A percentile compares a stretch with the other conserved stretches of the same genome.
Conservation (phyloP, 2,329 filamentous ascomycete genomes). For the Cytospora mali region DNA sequence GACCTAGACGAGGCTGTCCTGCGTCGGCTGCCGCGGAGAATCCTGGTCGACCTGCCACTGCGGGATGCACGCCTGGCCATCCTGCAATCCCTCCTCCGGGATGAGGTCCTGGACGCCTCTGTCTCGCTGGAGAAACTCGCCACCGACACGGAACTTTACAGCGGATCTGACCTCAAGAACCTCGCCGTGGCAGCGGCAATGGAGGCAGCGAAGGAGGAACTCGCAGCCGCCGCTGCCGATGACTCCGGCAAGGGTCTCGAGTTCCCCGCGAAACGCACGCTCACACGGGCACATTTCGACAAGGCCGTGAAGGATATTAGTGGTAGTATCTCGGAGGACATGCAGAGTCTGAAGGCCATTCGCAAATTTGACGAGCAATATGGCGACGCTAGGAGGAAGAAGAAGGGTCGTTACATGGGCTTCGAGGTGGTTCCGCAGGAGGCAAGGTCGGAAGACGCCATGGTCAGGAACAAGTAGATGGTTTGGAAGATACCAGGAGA, state of each 20-base stretch:
- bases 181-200: conserved; percentile 78
- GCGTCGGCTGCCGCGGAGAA: conserved; percentile 70
- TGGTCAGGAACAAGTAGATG: conserved; percentile 37
- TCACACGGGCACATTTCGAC: conserved; percentile 76
- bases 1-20: conserved; percentile 89
- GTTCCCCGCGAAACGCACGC: conserved; percentile 69
- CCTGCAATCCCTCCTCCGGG: conserved; percentile 69
- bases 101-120: conserved; percentile 62
- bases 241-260: conserved; percentile 30
- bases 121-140: conserved; percentile 68
- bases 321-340: conserved; percentile 91
- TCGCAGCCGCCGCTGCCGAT: conserved; percentile 39
- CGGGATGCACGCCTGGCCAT: conserved; percentile 61
- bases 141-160: conserved; percentile 73
- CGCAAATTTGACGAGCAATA: conserved; percentile 96
- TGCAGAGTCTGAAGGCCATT: conserved; percentile 82
- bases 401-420: conserved; percentile 61
- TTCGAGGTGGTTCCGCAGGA: conserved; percentile 54
- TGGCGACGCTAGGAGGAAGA: conserved; percentile 74
- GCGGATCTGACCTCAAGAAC: conserved; percentile 83
- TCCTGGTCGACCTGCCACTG: conserved; percentile 74
- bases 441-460: conserved; percentile 48
- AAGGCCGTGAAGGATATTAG: conserved; percentile 85
- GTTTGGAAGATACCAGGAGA: neutral
- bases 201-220: conserved; percentile 77